Evolutionary conservation across 805 yeast species (phyloP), one percentile per base, ranked within the genome.

Genomic region (Barnettozyma californica): DNA sequence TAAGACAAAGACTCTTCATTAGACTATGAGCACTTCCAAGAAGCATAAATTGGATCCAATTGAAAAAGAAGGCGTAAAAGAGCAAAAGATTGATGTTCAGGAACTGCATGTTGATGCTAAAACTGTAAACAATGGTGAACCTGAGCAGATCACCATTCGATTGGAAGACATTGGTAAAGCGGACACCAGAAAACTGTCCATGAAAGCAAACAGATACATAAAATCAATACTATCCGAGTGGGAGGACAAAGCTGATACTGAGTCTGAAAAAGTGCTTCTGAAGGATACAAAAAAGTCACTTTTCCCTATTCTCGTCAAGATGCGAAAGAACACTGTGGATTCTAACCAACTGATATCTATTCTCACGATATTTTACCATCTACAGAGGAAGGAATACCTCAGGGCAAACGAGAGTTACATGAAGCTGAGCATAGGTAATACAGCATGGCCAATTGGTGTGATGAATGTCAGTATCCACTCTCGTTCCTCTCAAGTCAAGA

Each of bases 381-480:
- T 86, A n/a, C 95, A 88, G 63, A 59, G 66, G 10, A 58, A 63
- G 14, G 74, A 80, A 33, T 80, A 64, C 54, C 60, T 62, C 34
- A 67, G 67, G 44, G 88, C 92, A 5, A 77, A 77, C 50, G 87
- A 87, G 57, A 71, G 81, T 23, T 89, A 89, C 57, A 68, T 88
- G 71, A 77, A 83, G 53, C 67, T 89, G 49, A 83, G 92, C 59
- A 83, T 89, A 16, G 97, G 96, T 1, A 87, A 87, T 56, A 88
- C 85, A 2, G 91, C 94, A 5, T 89, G 95, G 95, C 97, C 97
- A 2, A 84, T 88, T 54, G 97, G 96, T 25, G 86, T 89, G 13
- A 70, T 80, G 8, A 78, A 78, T 48, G 84, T 89, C 14, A 89
- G 94, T 43, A 87, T 89, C 49, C 96, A 88, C 62, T 83, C 81